A percentile compares a stretch with the other conserved stretches of the same genome.
Conservation (phyloP, 129 eudicot species). For the Gnaphalium uliginosum region DNA sequence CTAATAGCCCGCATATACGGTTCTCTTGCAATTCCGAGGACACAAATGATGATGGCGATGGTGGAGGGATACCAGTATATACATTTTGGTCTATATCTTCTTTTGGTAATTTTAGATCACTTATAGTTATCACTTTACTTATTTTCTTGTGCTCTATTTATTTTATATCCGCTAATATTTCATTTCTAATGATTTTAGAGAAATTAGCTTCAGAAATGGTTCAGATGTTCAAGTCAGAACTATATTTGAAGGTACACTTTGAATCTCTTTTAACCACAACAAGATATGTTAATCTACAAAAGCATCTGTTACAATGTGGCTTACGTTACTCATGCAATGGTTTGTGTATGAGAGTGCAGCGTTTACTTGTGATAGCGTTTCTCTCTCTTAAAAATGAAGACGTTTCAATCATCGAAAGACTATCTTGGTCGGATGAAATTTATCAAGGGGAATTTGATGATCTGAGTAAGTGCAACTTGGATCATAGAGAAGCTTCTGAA, state of each 20-base stretch:
- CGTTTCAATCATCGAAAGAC: constrained; percentile 19
- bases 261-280: background rate
- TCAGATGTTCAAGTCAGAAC: constrained; percentile 69
- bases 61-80: constrained; percentile 82
- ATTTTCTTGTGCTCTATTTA: background rate
- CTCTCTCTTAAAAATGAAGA: constrained; percentile 52
- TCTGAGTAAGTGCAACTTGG: constrained; percentile 51
- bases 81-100: constrained; percentile 58
- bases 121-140: constrained; percentile 1
- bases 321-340: constrained; percentile 9
- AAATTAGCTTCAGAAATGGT: constrained; percentile 62
- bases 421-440: constrained; percentile 68
- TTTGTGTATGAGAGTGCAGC: constrained; percentile 48
- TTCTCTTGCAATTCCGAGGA: constrained; percentile 49
- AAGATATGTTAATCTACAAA: background rate
- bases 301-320: constrained; percentile 10
- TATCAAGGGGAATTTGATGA: constrained; percentile 73
- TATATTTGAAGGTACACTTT: constrained; percentile 61
- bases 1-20: constrained; percentile 57
- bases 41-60: constrained; percentile 67
- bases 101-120: constrained; percentile 57
- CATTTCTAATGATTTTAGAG: constrained; percentile 46
- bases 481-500: constrained; percentile 43
- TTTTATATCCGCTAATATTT: background rate
- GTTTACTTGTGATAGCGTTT: constrained; percentile 77